Percentiles rank a stretch among this genome's conserved stretches.
Conservation (phyloP, 2,329 filamentous ascomycete genomes). For the Aureobasidium sp. region DNA sequence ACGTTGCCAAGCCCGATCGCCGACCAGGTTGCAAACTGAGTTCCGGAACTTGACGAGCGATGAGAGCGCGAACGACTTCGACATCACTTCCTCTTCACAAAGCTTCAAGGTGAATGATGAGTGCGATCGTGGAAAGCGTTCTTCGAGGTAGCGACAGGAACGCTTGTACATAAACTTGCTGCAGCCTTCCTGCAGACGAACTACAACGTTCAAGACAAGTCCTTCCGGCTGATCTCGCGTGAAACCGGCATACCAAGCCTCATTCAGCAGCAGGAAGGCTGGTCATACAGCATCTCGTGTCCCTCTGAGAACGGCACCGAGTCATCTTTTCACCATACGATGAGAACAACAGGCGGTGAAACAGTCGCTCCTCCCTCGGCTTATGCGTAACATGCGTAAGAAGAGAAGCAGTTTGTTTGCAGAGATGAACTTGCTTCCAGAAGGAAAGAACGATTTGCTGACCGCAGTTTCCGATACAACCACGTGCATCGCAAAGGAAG, state of each 20-base stretch:
- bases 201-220: conserved; percentile 22
- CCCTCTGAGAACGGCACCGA: background rate
- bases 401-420: background rate
- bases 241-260: conserved; percentile 22
- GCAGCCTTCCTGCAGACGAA: background rate
- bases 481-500: background rate
- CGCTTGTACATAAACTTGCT: background rate
- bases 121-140: background rate
- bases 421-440: conserved; percentile 13
- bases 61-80: background rate
- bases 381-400: background rate
- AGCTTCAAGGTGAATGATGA: background rate
- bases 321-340: background rate
- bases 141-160: background rate
- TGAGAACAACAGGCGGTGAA: background rate
- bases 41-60: background rate
- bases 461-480: background rate
- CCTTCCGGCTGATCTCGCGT: conserved; percentile 22
- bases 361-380: background rate
- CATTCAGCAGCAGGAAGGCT: conserved; percentile 18
- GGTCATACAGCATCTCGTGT: conserved; percentile 23
- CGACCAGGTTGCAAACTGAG: background rate
- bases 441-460: conserved; percentile 19
- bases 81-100: background rate
- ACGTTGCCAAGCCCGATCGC: background rate